phyloP scores from a whole-genome alignment of 805 yeast genomes.

The Candida bentonensis region DNA sequence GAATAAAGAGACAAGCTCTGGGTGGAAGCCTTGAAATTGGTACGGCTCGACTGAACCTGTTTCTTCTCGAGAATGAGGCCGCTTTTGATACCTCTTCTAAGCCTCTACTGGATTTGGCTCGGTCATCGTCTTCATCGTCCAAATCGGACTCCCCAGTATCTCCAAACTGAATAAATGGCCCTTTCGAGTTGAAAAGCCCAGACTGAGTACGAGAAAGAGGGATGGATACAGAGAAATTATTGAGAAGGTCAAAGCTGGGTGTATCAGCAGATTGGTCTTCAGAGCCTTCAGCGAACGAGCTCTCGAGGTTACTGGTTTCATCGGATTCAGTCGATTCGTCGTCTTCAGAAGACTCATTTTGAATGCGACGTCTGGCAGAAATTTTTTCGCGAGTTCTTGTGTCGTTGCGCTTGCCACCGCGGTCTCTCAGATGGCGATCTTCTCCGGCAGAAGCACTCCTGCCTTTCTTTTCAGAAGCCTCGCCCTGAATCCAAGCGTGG shows the following conservation, averaged over 20 bases:
- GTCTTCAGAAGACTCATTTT: not conserved
- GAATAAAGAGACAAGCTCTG: slow-evolving; percentile 52
- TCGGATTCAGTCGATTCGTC: not conserved
- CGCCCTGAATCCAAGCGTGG: slow-evolving; percentile 94
- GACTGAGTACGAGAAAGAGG: not conserved
- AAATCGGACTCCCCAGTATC: slow-evolving; percentile 5
- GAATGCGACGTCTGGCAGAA: slow-evolving; percentile 12
- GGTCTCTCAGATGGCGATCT: slow-evolving; percentile 18
- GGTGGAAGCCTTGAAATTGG: not conserved
- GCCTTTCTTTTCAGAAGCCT: slow-evolving; percentile 17
- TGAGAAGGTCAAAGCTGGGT: not conserved
- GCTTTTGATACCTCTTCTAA: not conserved
- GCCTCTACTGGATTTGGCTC: slow-evolving; percentile 11
- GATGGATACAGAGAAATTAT: not conserved
- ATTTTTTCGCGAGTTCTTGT: slow-evolving; percentile 18
- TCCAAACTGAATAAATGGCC: not conserved
- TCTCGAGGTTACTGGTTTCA: not conserved
- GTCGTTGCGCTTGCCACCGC: slow-evolving; percentile 19
- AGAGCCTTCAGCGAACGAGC: not conserved
- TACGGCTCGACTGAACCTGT: not conserved
- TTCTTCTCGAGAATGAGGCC: not conserved
- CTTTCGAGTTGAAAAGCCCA: not conserved
- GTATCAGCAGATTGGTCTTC: not conserved
- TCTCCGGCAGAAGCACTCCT: not conserved
- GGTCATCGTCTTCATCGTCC: slow-evolving; percentile 13